phyloP scores from a whole-genome alignment of 2,329 filamentous ascomycete genomes.

The Phyllosticta paracitricarpa region DNA sequence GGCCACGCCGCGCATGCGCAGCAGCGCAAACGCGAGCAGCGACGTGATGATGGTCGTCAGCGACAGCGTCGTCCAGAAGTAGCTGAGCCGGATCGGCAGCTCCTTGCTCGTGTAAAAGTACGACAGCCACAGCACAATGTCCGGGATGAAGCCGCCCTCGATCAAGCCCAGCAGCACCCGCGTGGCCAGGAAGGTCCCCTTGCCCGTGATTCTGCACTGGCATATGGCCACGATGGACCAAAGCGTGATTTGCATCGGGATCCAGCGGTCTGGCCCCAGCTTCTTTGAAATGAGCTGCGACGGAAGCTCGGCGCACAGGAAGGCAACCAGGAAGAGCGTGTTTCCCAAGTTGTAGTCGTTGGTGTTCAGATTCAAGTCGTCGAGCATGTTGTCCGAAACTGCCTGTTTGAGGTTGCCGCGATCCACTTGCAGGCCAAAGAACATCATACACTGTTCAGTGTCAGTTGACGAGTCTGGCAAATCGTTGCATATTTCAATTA shows the following conservation, averaged over 20 bases:
- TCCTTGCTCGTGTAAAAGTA: conserved; percentile 34
- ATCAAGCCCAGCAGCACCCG: conserved; percentile 32
- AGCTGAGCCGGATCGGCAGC: conserved; percentile 31
- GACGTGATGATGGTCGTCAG: conserved; percentile 28
- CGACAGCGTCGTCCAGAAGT: conserved; percentile 34
- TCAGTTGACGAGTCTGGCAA: conserved; percentile 18
- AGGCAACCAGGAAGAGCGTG: conserved; percentile 27
- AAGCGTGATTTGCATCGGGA: conserved; percentile 24
- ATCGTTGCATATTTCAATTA: neutral
- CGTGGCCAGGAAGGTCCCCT: conserved; percentile 28
- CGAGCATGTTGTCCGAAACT: conserved; percentile 27
- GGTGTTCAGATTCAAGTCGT: conserved; percentile 27
- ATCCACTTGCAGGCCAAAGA: conserved; percentile 38
- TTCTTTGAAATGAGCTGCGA: conserved; percentile 43
- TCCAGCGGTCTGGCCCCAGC: conserved; percentile 38
- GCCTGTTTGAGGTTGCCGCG: conserved; percentile 38
- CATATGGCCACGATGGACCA: conserved; percentile 28
- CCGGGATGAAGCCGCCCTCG: conserved; percentile 25
- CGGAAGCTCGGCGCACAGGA: conserved; percentile 40
- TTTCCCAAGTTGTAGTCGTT: conserved; percentile 11
- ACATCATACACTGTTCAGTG: conserved; percentile 40
- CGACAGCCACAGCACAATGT: conserved; percentile 31
- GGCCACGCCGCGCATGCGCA: conserved; percentile 32
- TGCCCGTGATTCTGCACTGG: conserved; percentile 25
- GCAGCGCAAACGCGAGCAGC: conserved; percentile 30